A percentile compares a stretch with the other conserved stretches of the same genome.
These are phyloP conservation scores for Mrakia frigida DNA, from an alignment of 768 basidiomycete genomes.

Conservation along the genomic window DNA sequence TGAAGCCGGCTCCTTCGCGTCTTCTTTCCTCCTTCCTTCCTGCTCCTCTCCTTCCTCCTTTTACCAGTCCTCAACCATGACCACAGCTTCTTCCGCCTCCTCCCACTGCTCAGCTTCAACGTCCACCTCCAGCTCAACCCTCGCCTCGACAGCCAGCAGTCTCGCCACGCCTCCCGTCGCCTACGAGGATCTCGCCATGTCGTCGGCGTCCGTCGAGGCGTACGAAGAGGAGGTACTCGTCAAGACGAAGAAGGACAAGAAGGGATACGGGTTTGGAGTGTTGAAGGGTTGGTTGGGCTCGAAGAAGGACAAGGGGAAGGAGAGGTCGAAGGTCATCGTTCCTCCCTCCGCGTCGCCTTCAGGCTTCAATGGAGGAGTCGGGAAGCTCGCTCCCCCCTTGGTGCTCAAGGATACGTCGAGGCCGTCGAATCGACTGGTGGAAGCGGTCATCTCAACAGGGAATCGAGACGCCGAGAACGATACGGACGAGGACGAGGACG, in stretches of 20 bases:
- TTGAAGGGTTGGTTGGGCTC: constrained; percentile 10
- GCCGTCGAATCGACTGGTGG: neutral
- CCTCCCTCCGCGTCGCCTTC: neutral
- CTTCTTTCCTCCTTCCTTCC: neutral
- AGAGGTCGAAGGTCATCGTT: neutral
- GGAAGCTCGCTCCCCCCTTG: neutral
- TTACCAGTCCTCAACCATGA: constrained; percentile 4
- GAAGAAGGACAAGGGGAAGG: constrained; percentile 5
- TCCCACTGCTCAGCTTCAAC: neutral
- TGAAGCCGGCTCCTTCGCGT: neutral
- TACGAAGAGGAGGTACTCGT: neutral
- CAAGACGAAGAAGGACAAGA: neutral
- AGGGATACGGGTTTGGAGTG: constrained; percentile 13
- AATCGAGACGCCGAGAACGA: neutral
- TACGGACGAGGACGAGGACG: constrained; percentile 10
- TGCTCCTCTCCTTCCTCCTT: no score
- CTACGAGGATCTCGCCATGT: neutral
- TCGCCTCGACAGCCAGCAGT: neutral
- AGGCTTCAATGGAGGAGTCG: no score
- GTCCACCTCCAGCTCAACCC: neutral
- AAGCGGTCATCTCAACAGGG: neutral
- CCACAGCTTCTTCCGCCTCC: neutral
- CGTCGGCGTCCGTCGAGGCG: neutral
- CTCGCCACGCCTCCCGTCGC: neutral
- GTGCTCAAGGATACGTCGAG: neutral